Base-by-base conservation (phyloP, 768 basidiomycete genomes). In the Dendrothele bispora region DNA sequence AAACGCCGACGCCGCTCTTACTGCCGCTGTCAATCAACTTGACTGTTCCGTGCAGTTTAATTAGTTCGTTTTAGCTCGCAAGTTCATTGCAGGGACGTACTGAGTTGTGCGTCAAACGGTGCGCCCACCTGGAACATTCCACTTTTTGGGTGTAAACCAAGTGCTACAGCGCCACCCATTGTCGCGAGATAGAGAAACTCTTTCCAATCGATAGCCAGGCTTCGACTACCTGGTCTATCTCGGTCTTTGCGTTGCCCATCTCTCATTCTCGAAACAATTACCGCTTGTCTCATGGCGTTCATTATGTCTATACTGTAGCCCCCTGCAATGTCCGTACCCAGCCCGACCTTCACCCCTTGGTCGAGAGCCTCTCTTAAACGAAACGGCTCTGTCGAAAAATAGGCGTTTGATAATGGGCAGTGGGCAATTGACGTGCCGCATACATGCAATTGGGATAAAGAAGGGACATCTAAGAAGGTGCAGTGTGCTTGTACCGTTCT, bases 321-420 rank as follows among this genome's bases (percentile, higher is more conserved):
- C 2, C 92, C 93, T 2, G 90, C 90, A 36, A 95, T 71, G 54
- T 95, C 93, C 18, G 84, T 83, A 2, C 93, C 93, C 1, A 95
- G 76, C 0, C 92, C 93, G 10, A 95, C 80, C 22, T 72, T 77
- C 25, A 92, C 82, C 0, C 74, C 77, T 24, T 62, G 65, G 36
- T 76, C 66, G 27, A 93, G 68, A 4, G 89, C 88, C 62, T 91
- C 88, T 26, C 83, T 80, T 27, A 88, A 68, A 3, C 74, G 77
- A 58, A 91, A 85, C 1, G 84, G 80, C 45, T 77, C 70, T 7
- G 34, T n/a, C 0, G 89, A 92, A 64, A 95, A 92, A 66, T 95
- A 95, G 2, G 80, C 76, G 59, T 95, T 95, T 0, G 91, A 93
- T 11, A 95, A 72, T 0, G 93, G 93, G 63, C 93, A 95, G 56